phyloP scores from a whole-genome alignment of 1,284 basidiomycete genomes.

The Agroathelia rolfsii region DNA sequence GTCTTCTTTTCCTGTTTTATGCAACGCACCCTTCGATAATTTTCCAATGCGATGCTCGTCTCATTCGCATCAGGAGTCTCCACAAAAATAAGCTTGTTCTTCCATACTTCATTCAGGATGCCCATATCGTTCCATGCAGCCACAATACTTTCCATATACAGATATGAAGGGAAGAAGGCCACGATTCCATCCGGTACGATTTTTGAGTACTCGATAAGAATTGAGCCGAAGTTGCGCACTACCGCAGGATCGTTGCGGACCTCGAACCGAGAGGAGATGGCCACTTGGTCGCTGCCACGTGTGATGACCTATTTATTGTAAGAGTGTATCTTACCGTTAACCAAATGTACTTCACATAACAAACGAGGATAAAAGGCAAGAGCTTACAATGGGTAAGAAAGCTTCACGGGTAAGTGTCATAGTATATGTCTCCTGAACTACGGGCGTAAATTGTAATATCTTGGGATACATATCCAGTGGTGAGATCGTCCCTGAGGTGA shows the following conservation, averaged over 20 bases:
- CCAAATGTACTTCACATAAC: too few relatives aligned
- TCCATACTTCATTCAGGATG: slow-evolving; percentile 98
- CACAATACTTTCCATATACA: slow-evolving; percentile 99
- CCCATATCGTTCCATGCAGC: slow-evolving; percentile 99
- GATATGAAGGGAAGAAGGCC: slow-evolving; percentile 98
- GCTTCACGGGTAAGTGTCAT: slow-evolving; percentile 98
- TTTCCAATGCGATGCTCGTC: slow-evolving; percentile 95
- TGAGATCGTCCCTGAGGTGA: slow-evolving; percentile 97
- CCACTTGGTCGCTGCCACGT: slow-evolving; percentile 95
- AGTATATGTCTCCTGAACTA: slow-evolving; percentile 93
- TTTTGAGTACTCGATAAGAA: slow-evolving; percentile 96
- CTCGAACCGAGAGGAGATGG: slow-evolving; percentile 98
- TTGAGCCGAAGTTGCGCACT: slow-evolving; percentile 96
- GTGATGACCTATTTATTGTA: slow-evolving; percentile 78
- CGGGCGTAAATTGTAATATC: slow-evolving; percentile 97
- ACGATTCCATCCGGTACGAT: slow-evolving; percentile 99
- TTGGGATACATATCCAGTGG: slow-evolving; percentile 99
- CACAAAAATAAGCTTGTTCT: slow-evolving; percentile 98
- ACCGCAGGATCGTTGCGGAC: slow-evolving; percentile 99
- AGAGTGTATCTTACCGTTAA: too few relatives aligned
- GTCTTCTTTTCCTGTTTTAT: too few relatives aligned
- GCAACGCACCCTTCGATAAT: slow-evolving; percentile 78
- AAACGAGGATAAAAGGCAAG: slow-evolving; percentile 5
- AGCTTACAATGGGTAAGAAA: slow-evolving; percentile 86
- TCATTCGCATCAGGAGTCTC: slow-evolving; percentile 99